Base-by-base conservation (phyloP, 805 yeast species). In the Ascoidea asiatica region DNA sequence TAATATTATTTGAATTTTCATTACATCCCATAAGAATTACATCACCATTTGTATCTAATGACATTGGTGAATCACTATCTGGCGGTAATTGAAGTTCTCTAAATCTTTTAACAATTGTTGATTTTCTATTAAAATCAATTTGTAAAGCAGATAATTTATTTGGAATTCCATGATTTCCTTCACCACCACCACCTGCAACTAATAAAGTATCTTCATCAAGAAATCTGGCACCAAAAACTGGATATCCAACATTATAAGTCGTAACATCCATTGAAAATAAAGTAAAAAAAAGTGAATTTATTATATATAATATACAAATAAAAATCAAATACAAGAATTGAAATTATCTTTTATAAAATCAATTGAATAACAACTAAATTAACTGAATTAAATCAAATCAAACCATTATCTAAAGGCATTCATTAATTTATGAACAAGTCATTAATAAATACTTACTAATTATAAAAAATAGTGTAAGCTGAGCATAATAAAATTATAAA, bases 141-240 rank as follows among this genome's bases (percentile, higher is more conserved):
- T 73, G 62, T 38, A 82, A 59, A 2, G 81, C 81, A 4, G 88
- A 77, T 49, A 90, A 65, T 58, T 83, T 86, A 61, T 90, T 90
- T 38, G 89, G 83, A 45, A 87, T 78, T 23, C 95, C 96, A 55
- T 86, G 81, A 55, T 79, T 79, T 7, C 95, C 95, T 59, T 86
- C 95, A 21, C 97, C 97, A 23, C 97, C 97, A 40, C 98, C 98
- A 38, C 98, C 98, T 2, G 87, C 78, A 22, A 81, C 81, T 42
- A 88, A 60, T 21, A 89, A 59, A 1, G 79, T 72, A 48, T 67
- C 63, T 50, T 78, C 71, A 51, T 73, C 69, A 40, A 79, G 66
- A 57, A 86, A 88, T 48, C 75, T 74, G 44, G 90, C 80, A 2
- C 87, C 90, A 53, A 81, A 84, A 11, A 88, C 69, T 1, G 98